phyloP scores from a whole-genome alignment of 208 protist species.

The Phytomonas sp. region DNA sequence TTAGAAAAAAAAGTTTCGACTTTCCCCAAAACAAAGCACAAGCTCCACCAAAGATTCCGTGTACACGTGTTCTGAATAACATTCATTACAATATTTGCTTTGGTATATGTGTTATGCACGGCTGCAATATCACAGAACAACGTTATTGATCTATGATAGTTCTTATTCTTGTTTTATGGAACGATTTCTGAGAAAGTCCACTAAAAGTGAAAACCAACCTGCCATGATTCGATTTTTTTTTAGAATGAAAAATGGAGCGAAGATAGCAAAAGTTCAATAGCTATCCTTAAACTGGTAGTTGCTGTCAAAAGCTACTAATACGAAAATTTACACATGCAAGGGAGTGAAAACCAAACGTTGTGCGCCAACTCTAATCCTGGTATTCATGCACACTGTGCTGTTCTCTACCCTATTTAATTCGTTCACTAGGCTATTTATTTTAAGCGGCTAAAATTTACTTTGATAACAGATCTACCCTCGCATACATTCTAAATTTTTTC shows the following conservation, averaged over 20 bases:
- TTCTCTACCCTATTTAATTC: conserved; percentile 10
- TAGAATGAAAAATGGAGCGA: conserved; percentile 3
- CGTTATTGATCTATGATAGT: neutral
- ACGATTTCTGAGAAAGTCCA: neutral
- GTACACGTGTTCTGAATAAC: neutral
- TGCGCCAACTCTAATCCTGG: conserved; percentile 1
- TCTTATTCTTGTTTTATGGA: neutral
- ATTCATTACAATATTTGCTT: too few species aligned
- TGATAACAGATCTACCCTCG: neutral
- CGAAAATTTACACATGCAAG: neutral
- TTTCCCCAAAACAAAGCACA: neutral
- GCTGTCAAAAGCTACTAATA: neutral
- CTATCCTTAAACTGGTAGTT: conserved; percentile 4
- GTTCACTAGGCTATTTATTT: conserved; percentile 4
- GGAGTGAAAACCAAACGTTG: neutral
- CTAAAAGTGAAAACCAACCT: neutral
- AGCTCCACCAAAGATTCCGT: neutral
- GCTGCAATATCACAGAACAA: too few species aligned
- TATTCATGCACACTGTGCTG: neutral
- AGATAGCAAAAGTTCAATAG: conserved; percentile 10
- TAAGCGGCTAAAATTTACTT: neutral
- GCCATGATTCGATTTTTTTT: neutral
- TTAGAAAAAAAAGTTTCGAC: neutral
- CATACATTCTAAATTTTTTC: neutral
- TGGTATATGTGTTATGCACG: too few species aligned